Evolutionary conservation across 2,329 filamentous ascomycete genomes (phyloP).

Genomic region (Blastomyces silverae): DNA sequence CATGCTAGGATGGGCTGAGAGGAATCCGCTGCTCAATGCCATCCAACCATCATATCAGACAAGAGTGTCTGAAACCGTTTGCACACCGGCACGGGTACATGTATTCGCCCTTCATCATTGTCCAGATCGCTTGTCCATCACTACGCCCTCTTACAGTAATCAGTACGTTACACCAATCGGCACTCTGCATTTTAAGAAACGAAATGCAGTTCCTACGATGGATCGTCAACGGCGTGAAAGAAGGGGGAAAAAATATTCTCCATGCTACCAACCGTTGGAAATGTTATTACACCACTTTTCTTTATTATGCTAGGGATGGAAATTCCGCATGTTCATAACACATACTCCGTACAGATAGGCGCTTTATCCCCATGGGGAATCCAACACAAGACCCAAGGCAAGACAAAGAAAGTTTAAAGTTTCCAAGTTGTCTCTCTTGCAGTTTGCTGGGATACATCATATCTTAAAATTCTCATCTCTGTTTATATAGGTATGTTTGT

Average conservation of each 20-base stretch:
- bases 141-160: background rate
- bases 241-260: background rate
- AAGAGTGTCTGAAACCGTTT: background rate
- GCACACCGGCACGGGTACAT: background rate
- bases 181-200: conserved; percentile 1
- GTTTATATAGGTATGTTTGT: background rate
- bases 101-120: background rate
- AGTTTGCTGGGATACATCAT: background rate
- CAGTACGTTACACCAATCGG: background rate
- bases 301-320: background rate
- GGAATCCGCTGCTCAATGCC: no score
- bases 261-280: conserved; percentile 6
- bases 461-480: background rate
- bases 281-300: background rate
- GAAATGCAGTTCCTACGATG: background rate
- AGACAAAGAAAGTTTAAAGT: background rate
- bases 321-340: background rate
- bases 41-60: no score
- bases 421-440: background rate
- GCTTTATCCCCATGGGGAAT: background rate
- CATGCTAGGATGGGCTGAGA: no score
- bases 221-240: background rate
- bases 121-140: background rate
- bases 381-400: background rate
- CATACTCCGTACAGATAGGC: background rate